Evolutionary conservation across 257 asterid genomes (phyloP).

Genomic region (Scutellaria minor): DNA sequence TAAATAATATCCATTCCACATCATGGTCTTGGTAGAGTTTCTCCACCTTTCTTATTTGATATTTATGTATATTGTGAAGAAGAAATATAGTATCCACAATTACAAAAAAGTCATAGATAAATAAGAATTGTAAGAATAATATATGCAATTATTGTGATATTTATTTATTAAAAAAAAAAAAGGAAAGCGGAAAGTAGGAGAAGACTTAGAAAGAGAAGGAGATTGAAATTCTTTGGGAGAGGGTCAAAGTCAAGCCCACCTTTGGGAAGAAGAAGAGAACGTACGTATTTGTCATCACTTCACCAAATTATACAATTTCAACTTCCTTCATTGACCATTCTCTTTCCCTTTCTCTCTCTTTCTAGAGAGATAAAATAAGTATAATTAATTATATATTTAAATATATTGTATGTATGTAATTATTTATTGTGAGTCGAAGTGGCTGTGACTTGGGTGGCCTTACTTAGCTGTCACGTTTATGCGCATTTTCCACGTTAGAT

Average conservation of each 20-base stretch:
- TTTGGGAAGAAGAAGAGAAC: conserved; percentile 39
- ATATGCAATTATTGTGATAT: too few species aligned
- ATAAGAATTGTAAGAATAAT: too few species aligned
- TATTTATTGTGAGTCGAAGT: not conserved
- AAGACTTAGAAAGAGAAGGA: conserved; percentile 24
- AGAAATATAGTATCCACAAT: too few species aligned
- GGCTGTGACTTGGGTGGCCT: not conserved
- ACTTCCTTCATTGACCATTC: conserved; percentile 43
- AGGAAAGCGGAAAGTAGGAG: not conserved
- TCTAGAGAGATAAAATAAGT: not conserved
- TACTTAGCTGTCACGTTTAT: conserved; percentile 28
- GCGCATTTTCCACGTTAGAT: conserved; percentile 56
- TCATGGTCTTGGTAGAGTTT: not conserved
- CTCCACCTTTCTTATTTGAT: not conserved
- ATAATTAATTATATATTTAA: not conserved
- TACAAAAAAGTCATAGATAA: too few species aligned
- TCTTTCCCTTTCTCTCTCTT: conserved; percentile 18
- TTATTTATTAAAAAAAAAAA: not conserved
- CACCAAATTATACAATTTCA: not conserved
- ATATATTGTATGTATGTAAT: not conserved
- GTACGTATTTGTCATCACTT: conserved; percentile 27
- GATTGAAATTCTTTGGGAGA: conserved; percentile 24
- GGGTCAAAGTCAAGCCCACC: conserved; percentile 62
- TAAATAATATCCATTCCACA: not conserved
- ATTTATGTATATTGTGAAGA: too few species aligned